A percentile compares a stretch with the other conserved stretches of the same genome.
These are phyloP conservation scores for Leccinum boreale DNA, from an alignment of 768 basidiomycete species.

Conservation along the genomic window DNA sequence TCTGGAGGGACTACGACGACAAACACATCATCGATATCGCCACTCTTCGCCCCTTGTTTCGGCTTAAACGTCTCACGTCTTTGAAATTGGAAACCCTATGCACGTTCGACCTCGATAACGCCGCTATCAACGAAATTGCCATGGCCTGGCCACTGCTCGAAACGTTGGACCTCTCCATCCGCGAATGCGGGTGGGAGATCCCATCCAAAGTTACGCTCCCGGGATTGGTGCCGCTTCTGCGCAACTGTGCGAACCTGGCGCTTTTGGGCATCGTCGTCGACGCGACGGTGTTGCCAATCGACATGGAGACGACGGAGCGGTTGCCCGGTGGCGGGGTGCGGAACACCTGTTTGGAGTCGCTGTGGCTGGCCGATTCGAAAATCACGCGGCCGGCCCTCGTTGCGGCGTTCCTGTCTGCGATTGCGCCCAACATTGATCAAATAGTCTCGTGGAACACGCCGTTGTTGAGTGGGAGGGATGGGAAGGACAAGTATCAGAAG, in stretches of 20 bases:
- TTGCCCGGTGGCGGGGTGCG: constrained; percentile 20
- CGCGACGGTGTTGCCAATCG: constrained; percentile 19
- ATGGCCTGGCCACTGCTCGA: constrained; percentile 28
- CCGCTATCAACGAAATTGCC: constrained; percentile 24
- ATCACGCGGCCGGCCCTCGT: constrained; percentile 28
- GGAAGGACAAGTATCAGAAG: constrained; percentile 24
- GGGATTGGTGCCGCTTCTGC: constrained; percentile 23
- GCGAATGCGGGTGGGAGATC: constrained; percentile 31
- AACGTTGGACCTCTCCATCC: constrained; percentile 26
- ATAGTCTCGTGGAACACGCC: constrained; percentile 31
- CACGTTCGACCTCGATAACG: constrained; percentile 25
- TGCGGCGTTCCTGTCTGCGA: constrained; percentile 26
- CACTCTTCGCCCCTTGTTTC: constrained; percentile 24
- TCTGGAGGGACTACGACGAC: constrained; percentile 29
- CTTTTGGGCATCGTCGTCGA: constrained; percentile 29
- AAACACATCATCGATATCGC: constrained; percentile 28
- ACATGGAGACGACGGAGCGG: neutral
- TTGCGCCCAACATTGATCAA: constrained; percentile 29
- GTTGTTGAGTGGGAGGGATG: constrained; percentile 21
- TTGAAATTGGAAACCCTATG: constrained; percentile 29
- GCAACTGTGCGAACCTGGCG: constrained; percentile 20
- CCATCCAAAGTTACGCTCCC: constrained; percentile 25
- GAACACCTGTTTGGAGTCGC: constrained; percentile 25
- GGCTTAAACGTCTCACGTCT: constrained; percentile 18
- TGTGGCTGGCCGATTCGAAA: constrained; percentile 27